phyloP scores from a whole-genome alignment of 2,329 filamentous ascomycete genomes.

The Ophiostoma sp. region DNA sequence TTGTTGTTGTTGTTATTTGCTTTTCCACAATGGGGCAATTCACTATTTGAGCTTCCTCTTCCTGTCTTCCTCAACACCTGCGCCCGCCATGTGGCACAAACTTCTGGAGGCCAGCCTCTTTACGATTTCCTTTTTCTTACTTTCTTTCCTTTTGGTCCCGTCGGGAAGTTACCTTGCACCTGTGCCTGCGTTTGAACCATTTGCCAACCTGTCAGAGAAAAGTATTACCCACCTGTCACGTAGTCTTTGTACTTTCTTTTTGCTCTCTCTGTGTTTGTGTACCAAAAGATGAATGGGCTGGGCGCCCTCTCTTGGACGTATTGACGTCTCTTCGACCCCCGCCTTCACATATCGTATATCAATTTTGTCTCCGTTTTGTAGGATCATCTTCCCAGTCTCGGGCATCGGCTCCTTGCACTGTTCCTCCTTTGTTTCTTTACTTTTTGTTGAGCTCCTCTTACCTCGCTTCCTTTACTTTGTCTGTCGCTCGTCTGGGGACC shows the following conservation, averaged over 20 bases:
- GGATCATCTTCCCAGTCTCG: constrained; percentile 1
- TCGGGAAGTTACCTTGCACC: background rate
- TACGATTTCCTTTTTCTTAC: no score
- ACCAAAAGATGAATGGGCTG: background rate
- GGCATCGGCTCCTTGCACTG: background rate
- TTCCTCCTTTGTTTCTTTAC: background rate
- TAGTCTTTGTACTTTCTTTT: background rate
- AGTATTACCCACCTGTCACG: background rate
- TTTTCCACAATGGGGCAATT: background rate
- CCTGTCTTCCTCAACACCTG: background rate
- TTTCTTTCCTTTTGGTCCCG: background rate
- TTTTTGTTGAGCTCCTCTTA: background rate
- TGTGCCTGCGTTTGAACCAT: background rate
- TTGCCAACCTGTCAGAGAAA: background rate
- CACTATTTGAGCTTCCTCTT: background rate
- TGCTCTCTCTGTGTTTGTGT: background rate
- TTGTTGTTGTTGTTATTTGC: background rate
- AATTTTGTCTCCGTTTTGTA: background rate
- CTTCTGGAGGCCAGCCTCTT: background rate
- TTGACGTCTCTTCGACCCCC: background rate
- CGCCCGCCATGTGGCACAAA: constrained; percentile 7
- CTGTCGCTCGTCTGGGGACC: background rate
- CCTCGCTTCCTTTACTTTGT: background rate
- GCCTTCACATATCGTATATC: background rate
- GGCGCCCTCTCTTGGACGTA: background rate